Evolutionary conservation across 108 stramenopile species (phyloP), one percentile per base, ranked within the genome.

Genomic region (Discostella pseudostelligera): DNA sequence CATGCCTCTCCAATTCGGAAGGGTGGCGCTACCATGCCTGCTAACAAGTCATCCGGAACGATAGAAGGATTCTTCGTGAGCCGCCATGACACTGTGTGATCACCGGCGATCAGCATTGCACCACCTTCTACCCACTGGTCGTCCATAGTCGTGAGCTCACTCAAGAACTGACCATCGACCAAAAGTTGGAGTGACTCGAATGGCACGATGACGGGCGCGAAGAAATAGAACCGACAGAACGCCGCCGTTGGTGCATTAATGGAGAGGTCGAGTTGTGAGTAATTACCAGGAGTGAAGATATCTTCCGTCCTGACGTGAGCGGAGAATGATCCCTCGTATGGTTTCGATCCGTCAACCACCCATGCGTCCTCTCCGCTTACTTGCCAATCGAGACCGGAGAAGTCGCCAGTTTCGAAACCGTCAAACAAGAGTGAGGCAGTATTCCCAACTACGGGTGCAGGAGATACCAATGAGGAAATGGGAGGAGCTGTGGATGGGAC

Each of bases 391-490:
- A 56, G 36, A 11, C 24, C 65, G 42, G 69, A 53, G 19, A 78
- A 71, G 42, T 78, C 77, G 20, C 77, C 77, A 26, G 56, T 70
- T 20, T 78, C 77, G 50, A 78, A 78, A 10, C 77, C 77, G 47
- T 78, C 77, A 40, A 78, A 78, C 28, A 56, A 39, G 55, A 26
- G 45, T 62, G 56, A 21, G 16, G 39, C 5, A 4, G 32, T 29
- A 13, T 17, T 9, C 0, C 0, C 11, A 17, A 25, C 29, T 21
- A 25, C 26, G n/a, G 48, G 35, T 21, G 45, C 32, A 5, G 32
- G 3, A 32, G 35, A 7, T 56, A 37, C 61, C 51, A 28, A 24
- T 43, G 24, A 51, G 59, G 26, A 26, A 17, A 39, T 62, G 43
- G n/a, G 65, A 56, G n/a, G 65, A 54, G 39, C n/a, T 56, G 45